Evolutionary conservation across 257 asterid species (phyloP), one percentile per base, ranked within the genome.

Genomic region (Solanum pennellii): DNA sequence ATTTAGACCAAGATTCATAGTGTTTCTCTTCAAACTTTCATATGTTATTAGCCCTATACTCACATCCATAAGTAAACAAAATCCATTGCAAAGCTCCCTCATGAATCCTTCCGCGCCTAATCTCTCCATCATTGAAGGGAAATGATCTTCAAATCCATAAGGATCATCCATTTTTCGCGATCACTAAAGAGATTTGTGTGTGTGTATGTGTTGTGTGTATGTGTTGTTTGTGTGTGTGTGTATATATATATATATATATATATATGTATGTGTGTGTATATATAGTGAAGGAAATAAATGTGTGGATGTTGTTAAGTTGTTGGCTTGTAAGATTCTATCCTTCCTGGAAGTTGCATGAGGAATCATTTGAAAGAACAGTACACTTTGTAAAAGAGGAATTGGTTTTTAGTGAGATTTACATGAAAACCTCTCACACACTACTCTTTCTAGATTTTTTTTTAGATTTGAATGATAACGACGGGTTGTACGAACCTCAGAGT

Each of bases 21-120:
- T 86, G 87, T 87, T 91, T 84, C 88, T 91, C 87, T 88, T 91
- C 86, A 91, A 89, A 88, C 92, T 91, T 68, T 91, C 92, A 33
- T 87, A 91, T 2, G 92, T 91, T 33, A 91, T 89, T 47, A 91
- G 86, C 25, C 91, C 91, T 71, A 85, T 83, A n/a, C 62, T 85
- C 5, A 89, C 91, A 60, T 91, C 92, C 92, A 91, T 91, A 56
- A 91, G 25, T 66, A 91, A 20, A 72, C 68, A 89, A 69, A 91
- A 89, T 35, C 91, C 92, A 65, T 56, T 91, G 35, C 91, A 89
- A 56, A 91, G 89, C 87, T 91, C 92, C 52, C 91, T 84, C 83
- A 91, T 91, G 41, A 91, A 89, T 6, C 90, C 91, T 9, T 91
- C 91, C 3, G 82, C 47, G 10, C 92, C 92, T 23, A 89, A 42